Percentiles rank a stretch among this genome's conserved stretches.
Conservation (phyloP, 2,329 filamentous ascomycete species). For the Ophiocordyceps camponoti-floridani region DNA sequence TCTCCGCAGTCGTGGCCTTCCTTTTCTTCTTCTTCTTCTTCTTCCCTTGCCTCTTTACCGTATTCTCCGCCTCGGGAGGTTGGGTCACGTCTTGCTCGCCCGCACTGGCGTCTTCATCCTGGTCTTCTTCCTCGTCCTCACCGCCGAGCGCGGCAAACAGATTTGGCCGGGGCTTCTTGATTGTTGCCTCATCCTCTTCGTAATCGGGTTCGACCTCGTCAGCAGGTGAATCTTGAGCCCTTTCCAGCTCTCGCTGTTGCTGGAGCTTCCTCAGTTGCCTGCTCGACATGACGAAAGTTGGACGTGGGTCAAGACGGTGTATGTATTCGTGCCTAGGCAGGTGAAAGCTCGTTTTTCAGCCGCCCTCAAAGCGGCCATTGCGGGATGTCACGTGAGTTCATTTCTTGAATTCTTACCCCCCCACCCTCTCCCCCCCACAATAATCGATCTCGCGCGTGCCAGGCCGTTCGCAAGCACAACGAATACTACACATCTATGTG, state of each 20-base stretch:
- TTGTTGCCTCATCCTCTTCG: constrained; percentile 14
- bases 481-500: too few relatives aligned
- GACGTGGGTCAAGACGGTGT: too few relatives aligned
- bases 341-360: too few relatives aligned
- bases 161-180: constrained; percentile 21
- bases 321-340: too few relatives aligned
- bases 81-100: constrained; percentile 3
- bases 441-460: too few relatives aligned
- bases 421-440: too few relatives aligned
- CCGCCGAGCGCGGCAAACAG: constrained; percentile 34
- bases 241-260: constrained; percentile 27
- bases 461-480: too few relatives aligned
- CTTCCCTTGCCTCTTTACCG: constrained; percentile 17
- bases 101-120: constrained; percentile 13
- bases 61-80: constrained; percentile 9
- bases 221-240: constrained; percentile 4
- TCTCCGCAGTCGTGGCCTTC: constrained; percentile 4
- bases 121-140: constrained; percentile 17
- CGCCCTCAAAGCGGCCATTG: too few relatives aligned
- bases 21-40: constrained; percentile 18
- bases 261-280: constrained; percentile 33
- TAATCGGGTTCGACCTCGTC: constrained; percentile 9
- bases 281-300: constrained; percentile 23
- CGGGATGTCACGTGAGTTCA: too few relatives aligned
- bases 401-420: too few relatives aligned